A percentile compares a stretch with the other conserved stretches of the same genome.
Evolutionary conservation across 1,284 basidiomycete species (phyloP).

Genomic region (Rhodotorula glutinis): DNA sequence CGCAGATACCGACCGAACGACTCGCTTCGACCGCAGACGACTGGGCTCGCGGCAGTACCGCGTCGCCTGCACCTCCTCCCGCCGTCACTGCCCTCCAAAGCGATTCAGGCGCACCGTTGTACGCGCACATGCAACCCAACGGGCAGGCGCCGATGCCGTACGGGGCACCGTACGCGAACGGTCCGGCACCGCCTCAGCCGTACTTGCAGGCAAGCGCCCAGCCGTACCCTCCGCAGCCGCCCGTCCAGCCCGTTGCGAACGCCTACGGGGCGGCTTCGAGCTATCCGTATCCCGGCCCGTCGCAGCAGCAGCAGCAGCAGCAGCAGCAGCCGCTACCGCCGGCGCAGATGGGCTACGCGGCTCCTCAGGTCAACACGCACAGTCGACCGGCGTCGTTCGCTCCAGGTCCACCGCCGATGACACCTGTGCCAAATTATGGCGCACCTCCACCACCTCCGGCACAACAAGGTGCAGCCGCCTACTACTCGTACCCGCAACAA

Average conservation of each 20-base stretch:
- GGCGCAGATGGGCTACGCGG: too few species aligned
- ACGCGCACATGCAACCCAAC: neutral
- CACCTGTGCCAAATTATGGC: conserved; percentile 1
- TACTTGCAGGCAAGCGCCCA: too few species aligned
- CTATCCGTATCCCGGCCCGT: too few species aligned
- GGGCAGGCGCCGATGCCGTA: neutral
- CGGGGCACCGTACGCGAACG: neutral
- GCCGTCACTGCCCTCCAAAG: conserved; percentile 15
- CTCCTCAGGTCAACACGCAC: conserved; percentile 1
- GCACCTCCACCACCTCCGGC: neutral
- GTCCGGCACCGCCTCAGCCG: neutral
- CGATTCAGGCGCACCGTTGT: neutral
- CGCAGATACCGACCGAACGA: conserved; percentile 33
- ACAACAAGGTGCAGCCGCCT: conserved; percentile 1
- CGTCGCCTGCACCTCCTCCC: conserved; percentile 27
- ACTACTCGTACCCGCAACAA: conserved; percentile 1
- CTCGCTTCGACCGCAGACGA: conserved; percentile 26
- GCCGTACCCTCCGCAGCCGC: neutral
- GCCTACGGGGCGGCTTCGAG: neutral
- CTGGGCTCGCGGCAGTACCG: conserved; percentile 22
- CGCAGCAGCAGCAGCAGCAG: too few species aligned
- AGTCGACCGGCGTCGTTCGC: conserved; percentile 21
- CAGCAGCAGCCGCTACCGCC: too few species aligned
- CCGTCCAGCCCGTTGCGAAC: conserved; percentile 13
- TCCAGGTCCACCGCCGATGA: neutral